phyloP scores from a whole-genome alignment of 331 rosid species.

The Quercus phellos region DNA sequence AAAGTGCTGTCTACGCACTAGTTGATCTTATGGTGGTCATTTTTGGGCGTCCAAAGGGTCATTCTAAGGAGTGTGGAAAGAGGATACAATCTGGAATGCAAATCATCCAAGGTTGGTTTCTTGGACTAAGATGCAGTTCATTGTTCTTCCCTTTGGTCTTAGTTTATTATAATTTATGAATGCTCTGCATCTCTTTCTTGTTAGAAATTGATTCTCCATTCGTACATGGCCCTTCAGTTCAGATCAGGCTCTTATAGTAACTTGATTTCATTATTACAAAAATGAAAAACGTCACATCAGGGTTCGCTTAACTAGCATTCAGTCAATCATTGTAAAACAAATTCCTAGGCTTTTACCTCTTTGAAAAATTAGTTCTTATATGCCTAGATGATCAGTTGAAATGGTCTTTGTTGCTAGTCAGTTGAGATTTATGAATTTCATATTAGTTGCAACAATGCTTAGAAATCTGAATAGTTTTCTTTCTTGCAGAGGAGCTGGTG shows the following conservation, averaged over 20 bases:
- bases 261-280: background rate
- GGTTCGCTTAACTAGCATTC: background rate
- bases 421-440: constrained; percentile 12
- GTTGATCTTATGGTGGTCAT: constrained; percentile 83
- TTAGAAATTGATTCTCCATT: background rate
- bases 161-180: background rate
- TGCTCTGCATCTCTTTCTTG: constrained; percentile 7
- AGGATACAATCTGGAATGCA: constrained; percentile 84
- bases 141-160: background rate
- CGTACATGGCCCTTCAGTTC: background rate
- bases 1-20: constrained; percentile 89
- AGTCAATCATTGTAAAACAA: background rate
- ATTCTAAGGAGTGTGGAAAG: constrained; percentile 85
- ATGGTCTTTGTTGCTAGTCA: constrained; percentile 9
- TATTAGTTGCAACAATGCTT: constrained; percentile 8
- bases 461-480: constrained; percentile 4
- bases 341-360: background rate
- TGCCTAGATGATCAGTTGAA: constrained; percentile 5
- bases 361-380: background rate
- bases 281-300: background rate
- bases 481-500: constrained; percentile 70
- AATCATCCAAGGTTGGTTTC: constrained; percentile 56
- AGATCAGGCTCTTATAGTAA: background rate
- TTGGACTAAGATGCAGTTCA: constrained; percentile 7
- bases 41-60: constrained; percentile 92